phyloP scores from a whole-genome alignment of 495 filamentous ascomycete species.

The Penicillium maclennaniae region DNA sequence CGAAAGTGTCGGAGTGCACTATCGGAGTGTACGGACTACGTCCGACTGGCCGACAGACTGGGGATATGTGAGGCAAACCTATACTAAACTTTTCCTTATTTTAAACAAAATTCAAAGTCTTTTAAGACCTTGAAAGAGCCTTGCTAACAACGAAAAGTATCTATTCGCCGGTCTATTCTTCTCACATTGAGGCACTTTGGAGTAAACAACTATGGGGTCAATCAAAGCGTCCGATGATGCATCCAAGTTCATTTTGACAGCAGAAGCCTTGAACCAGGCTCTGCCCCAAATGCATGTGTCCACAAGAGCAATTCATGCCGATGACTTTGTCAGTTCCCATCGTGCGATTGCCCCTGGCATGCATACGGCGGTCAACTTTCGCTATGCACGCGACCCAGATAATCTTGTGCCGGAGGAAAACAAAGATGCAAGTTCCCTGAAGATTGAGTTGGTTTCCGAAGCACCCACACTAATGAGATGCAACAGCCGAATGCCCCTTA shows the following conservation, averaged over 20 bases:
- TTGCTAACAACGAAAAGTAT: background rate
- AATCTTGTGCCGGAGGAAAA: constrained; percentile 18
- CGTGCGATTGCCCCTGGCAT: constrained; percentile 19
- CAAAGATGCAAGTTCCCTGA: constrained; percentile 9
- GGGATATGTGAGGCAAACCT: background rate
- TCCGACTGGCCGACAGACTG: background rate
- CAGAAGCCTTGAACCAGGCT: constrained; percentile 11
- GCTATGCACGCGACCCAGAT: constrained; percentile 16
- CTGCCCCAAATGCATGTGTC: constrained; percentile 12
- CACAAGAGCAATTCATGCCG: constrained; percentile 19
- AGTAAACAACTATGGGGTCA: constrained; percentile 6
- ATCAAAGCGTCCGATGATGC: background rate
- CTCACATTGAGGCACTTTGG: background rate
- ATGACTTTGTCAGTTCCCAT: constrained; percentile 17
- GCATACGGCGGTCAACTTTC: constrained; percentile 21
- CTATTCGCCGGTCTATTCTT: background rate
- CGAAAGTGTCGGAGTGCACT: background rate
- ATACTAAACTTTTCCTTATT: background rate
- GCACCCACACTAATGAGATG: background rate
- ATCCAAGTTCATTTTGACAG: constrained; percentile 11
- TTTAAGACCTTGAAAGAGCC: background rate
- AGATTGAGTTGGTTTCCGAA: background rate
- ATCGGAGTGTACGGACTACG: background rate
- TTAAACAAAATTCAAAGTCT: background rate
- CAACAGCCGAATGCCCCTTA: constrained; percentile 24